Evolutionary conservation across 441 rosid genomes (phyloP).

Genomic region (Lepidium campestre): DNA sequence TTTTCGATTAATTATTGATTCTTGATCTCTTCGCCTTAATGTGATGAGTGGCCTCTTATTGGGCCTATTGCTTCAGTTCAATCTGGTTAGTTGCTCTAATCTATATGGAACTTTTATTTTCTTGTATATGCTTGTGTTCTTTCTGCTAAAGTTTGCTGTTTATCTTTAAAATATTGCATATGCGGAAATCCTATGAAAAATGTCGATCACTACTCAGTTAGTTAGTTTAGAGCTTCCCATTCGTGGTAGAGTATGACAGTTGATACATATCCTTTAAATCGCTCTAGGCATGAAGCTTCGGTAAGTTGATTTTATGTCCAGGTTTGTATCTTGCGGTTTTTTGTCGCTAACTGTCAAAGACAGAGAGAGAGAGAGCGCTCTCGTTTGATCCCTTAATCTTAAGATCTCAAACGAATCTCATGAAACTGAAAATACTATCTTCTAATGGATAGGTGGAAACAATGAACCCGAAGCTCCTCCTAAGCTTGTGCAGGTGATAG

Average conservation of each 20-base stretch:
- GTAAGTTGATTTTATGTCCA: neutral
- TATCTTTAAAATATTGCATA: neutral
- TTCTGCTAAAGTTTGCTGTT: neutral
- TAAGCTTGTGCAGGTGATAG: constrained; percentile 11
- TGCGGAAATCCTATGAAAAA: neutral
- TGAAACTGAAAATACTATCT: constrained; percentile 20
- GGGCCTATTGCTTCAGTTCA: constrained; percentile 33
- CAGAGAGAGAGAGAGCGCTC: neutral
- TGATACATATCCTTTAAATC: neutral
- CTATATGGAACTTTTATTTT: neutral
- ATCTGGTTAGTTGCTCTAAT: constrained; percentile 45
- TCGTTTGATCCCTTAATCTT: neutral
- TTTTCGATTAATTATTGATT: no score
- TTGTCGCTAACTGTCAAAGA: neutral
- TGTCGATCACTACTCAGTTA: neutral
- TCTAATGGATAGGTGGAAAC: constrained; percentile 28
- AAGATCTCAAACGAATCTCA: constrained; percentile 4
- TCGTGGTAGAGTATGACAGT: neutral
- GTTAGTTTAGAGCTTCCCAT: neutral
- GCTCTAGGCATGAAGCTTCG: neutral
- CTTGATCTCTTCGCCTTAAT: no score
- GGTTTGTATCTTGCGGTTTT: neutral
- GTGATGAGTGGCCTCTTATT: no score
- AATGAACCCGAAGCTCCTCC: constrained; percentile 42
- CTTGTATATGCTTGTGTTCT: neutral